Evolutionary conservation across 225 moss, liverwort and hornwort species (phyloP).

Genomic region (Pseudisothecium myosuroides): DNA sequence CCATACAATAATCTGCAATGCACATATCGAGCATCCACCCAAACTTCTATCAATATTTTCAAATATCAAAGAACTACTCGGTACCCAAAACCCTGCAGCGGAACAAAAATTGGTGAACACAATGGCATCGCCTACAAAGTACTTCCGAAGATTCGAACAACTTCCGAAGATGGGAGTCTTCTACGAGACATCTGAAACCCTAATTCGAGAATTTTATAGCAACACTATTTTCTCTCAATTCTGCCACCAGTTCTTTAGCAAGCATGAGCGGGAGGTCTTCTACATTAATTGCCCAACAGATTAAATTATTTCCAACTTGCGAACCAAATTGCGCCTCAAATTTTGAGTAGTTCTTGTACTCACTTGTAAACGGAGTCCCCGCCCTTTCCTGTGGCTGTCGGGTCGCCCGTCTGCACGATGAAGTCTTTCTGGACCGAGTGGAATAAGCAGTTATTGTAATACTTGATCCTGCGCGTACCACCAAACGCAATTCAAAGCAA

Average conservation of each 20-base stretch:
- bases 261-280: neutral
- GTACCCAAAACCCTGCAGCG: neutral
- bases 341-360: neutral
- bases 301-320: neutral
- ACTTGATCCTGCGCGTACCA: slow-evolving; percentile 78
- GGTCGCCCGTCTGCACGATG: slow-evolving; percentile 95
- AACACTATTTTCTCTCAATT: neutral
- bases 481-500: neutral
- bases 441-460: slow-evolving; percentile 89
- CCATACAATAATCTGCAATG: slow-evolving; percentile 75
- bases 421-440: slow-evolving; percentile 92
- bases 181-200: neutral
- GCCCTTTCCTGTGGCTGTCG: slow-evolving; percentile 67
- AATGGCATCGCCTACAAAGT: neutral
- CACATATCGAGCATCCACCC: neutral
- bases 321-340: neutral
- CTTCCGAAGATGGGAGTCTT: neutral
- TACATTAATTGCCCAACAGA: neutral
- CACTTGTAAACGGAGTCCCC: slow-evolving; percentile 97
- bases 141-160: neutral
- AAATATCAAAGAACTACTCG: neutral
- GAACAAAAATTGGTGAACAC: neutral
- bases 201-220: neutral
- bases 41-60: neutral
- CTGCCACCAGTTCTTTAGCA: neutral